phyloP scores from a whole-genome alignment of 129 eudicot species.

The Chrysanthemum seticuspe region DNA sequence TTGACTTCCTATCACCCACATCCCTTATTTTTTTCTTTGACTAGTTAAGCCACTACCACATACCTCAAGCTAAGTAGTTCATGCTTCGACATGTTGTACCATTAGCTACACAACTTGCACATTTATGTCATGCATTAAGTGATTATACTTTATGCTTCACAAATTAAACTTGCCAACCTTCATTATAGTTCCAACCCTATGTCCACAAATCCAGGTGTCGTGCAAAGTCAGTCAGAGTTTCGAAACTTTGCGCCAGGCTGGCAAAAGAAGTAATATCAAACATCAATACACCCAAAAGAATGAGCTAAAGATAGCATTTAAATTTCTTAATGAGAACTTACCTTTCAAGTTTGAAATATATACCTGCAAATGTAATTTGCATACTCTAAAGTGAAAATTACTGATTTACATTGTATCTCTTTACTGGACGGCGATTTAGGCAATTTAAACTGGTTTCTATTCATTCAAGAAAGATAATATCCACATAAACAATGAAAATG shows the following conservation, averaged over 20 bases:
- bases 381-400: neutral
- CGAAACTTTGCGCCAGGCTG: conserved; percentile 90
- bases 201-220: conserved; percentile 83
- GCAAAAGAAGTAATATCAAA: conserved; percentile 21
- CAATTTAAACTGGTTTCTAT: too few species aligned
- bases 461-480: too few species aligned
- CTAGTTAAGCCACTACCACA: too few species aligned
- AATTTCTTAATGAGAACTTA: conserved; percentile 17
- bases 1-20: too few species aligned
- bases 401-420: neutral
- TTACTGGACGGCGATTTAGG: too few species aligned
- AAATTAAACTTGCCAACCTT: too few species aligned
- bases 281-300: conserved; percentile 1
- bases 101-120: too few species aligned
- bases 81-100: too few species aligned
- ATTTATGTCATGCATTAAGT: too few species aligned
- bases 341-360: conserved; percentile 92
- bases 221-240: conserved; percentile 67
- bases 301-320: neutral
- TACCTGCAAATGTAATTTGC: conserved; percentile 44
- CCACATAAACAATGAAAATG: neutral
- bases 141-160: too few species aligned
- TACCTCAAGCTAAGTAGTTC: too few species aligned
- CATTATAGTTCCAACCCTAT: conserved; percentile 34
- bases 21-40: too few species aligned